A percentile compares a stretch with the other conserved stretches of the same genome.
These are phyloP conservation scores for Paecilomyces sp. DNA, from an alignment of 2,329 filamentous ascomycete genomes.

Conservation along the genomic window DNA sequence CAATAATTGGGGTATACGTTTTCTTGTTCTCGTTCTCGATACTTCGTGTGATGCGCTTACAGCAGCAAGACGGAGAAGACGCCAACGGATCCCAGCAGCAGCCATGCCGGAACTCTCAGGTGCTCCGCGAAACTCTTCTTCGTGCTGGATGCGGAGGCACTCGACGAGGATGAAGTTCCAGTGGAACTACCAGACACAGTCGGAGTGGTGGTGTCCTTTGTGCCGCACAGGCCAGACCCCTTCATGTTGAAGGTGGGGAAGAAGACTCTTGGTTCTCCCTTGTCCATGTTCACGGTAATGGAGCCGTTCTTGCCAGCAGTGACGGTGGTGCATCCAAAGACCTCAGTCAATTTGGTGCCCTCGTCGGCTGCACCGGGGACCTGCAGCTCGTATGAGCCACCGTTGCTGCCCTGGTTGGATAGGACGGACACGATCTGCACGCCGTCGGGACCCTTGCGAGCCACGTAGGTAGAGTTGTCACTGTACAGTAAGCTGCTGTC, in stretches of 20 bases:
- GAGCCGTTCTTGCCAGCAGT: conserved; percentile 11
- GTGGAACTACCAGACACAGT: not conserved
- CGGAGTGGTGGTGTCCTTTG: not conserved
- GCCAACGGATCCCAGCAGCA: not conserved
- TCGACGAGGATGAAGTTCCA: not conserved
- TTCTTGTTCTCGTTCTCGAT: not conserved
- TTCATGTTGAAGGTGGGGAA: conserved; percentile 13
- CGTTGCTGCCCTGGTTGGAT: conserved; percentile 30
- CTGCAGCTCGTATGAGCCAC: conserved; percentile 36
- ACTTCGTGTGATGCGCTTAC: not conserved
- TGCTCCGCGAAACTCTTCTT: not conserved
- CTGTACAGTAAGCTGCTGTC: conserved; percentile 30
- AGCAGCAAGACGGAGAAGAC: not conserved
- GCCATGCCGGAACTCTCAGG: not conserved
- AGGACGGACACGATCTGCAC: conserved; percentile 32
- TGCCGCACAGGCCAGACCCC: conserved; percentile 15
- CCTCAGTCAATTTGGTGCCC: conserved; percentile 27
- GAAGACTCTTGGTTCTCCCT: conserved; percentile 16
- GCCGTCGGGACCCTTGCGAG: conserved; percentile 35
- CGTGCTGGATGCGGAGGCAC: not conserved
- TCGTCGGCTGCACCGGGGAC: conserved; percentile 38
- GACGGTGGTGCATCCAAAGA: conserved; percentile 25
- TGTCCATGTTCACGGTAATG: conserved; percentile 11
- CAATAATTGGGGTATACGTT: not conserved
- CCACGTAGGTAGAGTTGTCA: conserved; percentile 30